A percentile compares a stretch with the other conserved stretches of the same genome.
Conservation (phyloP, 164 flowering plant species). For the Amborella trichopoda region DNA sequence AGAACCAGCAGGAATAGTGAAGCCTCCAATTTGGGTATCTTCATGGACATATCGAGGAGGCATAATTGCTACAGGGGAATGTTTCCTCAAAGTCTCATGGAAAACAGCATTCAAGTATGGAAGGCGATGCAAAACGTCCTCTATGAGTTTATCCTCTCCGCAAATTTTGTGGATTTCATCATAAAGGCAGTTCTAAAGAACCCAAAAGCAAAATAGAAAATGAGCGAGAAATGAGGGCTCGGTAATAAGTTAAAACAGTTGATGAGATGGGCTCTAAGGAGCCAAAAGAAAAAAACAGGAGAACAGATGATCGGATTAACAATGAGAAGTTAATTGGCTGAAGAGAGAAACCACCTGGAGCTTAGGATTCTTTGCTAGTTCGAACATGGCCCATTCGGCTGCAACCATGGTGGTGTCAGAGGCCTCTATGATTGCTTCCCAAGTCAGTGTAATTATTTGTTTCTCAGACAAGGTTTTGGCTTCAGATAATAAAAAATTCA, state of each 20-base stretch:
- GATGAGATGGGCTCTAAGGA: not conserved
- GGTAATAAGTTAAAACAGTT: not conserved
- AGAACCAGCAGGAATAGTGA: conserved; percentile 62
- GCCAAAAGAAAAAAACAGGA: not conserved
- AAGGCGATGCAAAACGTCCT: conserved; percentile 53
- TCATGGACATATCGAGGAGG: conserved; percentile 75
- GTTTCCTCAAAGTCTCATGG: conserved; percentile 79
- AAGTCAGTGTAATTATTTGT: conserved; percentile 47
- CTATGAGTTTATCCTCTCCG: conserved; percentile 42
- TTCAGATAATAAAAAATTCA: conserved; percentile 51
- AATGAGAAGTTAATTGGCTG: not conserved
- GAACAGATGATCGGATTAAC: not conserved
- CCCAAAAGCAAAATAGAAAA: not conserved
- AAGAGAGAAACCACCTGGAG: conserved; percentile 38
- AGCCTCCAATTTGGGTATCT: conserved; percentile 81
- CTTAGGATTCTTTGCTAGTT: conserved; percentile 50
- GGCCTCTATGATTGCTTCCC: conserved; percentile 82
- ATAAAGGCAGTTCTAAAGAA: conserved; percentile 38
- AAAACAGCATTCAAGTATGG: conserved; percentile 67
- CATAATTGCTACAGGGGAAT: conserved; percentile 70
- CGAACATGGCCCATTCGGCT: conserved; percentile 93
- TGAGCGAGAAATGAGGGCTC: not conserved
- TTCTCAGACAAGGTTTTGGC: conserved; percentile 40
- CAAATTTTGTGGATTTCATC: conserved; percentile 48
- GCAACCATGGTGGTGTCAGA: conserved; percentile 74